A percentile compares a stretch with the other conserved stretches of the same genome.
These are phyloP conservation scores for Sanguinoderma infundibulare DNA, from an alignment of 1,284 basidiomycete species.

Conservation along the genomic window DNA sequence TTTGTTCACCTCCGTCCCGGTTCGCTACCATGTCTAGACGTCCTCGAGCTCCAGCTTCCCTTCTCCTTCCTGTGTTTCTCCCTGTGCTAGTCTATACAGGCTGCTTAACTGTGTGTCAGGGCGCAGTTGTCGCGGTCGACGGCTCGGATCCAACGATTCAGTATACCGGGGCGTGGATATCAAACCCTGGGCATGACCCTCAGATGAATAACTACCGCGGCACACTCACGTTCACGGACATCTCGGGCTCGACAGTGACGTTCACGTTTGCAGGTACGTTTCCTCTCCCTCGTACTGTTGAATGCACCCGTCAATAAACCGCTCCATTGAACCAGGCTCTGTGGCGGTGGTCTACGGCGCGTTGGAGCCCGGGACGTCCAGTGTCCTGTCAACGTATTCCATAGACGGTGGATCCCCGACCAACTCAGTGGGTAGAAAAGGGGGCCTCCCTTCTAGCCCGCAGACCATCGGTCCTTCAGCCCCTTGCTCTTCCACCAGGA, in stretches of 20 bases:
- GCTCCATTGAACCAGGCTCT: neutral
- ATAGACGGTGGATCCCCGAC: neutral
- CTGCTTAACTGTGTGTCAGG: neutral
- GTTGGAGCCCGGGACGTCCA: constrained; percentile 3
- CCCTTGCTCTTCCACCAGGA: neutral
- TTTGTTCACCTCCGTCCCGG: neutral
- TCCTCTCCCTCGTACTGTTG: neutral
- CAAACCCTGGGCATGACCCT: neutral
- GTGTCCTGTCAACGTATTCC: neutral
- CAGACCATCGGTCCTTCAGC: neutral
- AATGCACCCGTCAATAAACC: neutral
- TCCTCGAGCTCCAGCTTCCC: neutral
- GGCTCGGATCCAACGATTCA: neutral
- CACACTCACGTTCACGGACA: constrained; percentile 11
- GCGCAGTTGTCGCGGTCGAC: neutral
- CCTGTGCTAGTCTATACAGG: neutral
- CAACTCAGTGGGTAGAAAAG: neutral
- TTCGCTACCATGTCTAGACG: neutral
- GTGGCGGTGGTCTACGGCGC: constrained; percentile 1
- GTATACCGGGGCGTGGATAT: constrained; percentile 2
- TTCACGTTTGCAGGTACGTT: constrained; percentile 5
- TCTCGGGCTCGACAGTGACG: neutral
- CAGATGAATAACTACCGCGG: constrained; percentile 1
- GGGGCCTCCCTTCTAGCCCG: neutral
- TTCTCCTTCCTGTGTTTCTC: neutral